Evolutionary conservation across 164 flowering plant genomes (phyloP), one percentile per base, ranked within the genome.

Genomic region (Aristolochia fimbriata): DNA sequence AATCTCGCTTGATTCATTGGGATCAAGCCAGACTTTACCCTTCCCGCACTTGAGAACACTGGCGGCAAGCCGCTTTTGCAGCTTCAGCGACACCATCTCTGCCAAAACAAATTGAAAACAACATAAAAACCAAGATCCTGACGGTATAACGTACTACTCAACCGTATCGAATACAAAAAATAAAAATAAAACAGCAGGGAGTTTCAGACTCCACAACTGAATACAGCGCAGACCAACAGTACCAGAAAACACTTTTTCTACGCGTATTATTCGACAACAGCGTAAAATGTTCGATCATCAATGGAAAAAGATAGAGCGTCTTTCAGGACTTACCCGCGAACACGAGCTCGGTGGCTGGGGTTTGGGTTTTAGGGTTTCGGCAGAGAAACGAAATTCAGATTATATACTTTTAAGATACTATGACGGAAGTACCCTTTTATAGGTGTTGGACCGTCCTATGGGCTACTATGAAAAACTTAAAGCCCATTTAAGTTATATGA

Each of bases 11-110:
- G 46, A 20, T 24, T 73, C 74, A 60, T 71, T 73, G n/a, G 77
- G 80, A 52, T 73, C 77, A 1, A 76, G 68, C 76, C 79, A 76
- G n/a, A 76, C 76, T 53, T 70, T 73, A 17, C 74, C 70, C 16
- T 61, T 62, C 6, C 76, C 79, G 20, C 79, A 76, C 53, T 68
- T 70, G 60, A 73, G 72, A 4, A 76, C 60, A 59, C 75, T 70
- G 20, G 74, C 71, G 14, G 74, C 63, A 1, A 73, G 69, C 67
- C 80, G 66, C 73, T 76, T 76, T 62, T 76, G 80, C 41, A 73
- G 60, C 71, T 56, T 73, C 62, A 73, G 51, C 5, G 80, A 65
- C 60, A 76, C 80, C 80, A 73, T 73, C 14, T 30, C 56, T 52
- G n/a, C n/a, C n/a, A n/a, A n/a, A n/a, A 22, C 30, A 52, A 12